phyloP scores from a whole-genome alignment of 495 filamentous ascomycete species.

The Aspergillus baeticus region DNA sequence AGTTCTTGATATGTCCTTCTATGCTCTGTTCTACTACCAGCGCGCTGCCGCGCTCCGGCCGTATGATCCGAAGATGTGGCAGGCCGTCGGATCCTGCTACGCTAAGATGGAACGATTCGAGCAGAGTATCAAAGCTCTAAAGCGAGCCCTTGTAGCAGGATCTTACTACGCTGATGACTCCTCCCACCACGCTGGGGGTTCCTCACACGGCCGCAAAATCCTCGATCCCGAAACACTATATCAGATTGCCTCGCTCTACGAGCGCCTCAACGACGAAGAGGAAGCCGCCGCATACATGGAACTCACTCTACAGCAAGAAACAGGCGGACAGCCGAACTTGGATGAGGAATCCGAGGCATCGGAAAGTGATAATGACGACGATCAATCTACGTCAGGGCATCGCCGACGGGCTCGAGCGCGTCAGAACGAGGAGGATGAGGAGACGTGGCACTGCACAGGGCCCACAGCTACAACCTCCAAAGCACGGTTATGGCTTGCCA shows the following conservation, averaged over 20 bases:
- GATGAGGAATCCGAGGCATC: conserved; percentile 30
- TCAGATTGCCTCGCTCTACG: conserved; percentile 87
- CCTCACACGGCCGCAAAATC: conserved; percentile 43
- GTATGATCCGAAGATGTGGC: conserved; percentile 98
- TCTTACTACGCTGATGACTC: conserved; percentile 69
- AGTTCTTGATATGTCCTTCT: conserved; percentile 95
- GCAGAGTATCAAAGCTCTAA: conserved; percentile 91
- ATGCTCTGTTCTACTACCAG: conserved; percentile 96
- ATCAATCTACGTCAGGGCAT: conserved; percentile 30
- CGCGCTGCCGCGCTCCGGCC: conserved; percentile 86
- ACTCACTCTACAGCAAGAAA: conserved; percentile 84
- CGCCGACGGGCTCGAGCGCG: conserved; percentile 13
- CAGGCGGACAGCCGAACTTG: conserved; percentile 44
- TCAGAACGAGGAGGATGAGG: conserved; percentile 34
- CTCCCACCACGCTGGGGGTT: conserved; percentile 16
- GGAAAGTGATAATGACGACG: conserved; percentile 45
- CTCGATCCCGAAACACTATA: conserved; percentile 89
- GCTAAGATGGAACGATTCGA: conserved; percentile 77
- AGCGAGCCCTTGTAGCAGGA: conserved; percentile 83
- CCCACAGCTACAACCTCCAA: conserved; percentile 87
- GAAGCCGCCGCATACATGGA: conserved; percentile 94
- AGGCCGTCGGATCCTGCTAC: conserved; percentile 88
- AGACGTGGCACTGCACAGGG: conserved; percentile 58
- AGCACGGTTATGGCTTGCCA: conserved; percentile 91
- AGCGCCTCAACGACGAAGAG: conserved; percentile 67